Evolutionary conservation across 2,329 filamentous ascomycete genomes (phyloP).

Genomic region (Aulographum hederae): DNA sequence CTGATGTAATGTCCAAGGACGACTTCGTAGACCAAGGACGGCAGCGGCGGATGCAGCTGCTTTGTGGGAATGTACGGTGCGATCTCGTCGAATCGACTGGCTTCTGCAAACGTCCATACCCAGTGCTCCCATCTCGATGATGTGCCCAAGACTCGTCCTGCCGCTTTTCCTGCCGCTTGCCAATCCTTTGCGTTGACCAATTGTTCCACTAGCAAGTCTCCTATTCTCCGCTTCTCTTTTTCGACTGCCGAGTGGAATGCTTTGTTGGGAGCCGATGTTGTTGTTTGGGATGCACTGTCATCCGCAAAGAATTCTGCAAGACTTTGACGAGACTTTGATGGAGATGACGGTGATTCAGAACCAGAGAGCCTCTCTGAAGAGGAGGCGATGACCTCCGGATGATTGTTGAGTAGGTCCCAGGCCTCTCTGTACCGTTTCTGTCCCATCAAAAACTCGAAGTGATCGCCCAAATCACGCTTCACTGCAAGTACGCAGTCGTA

Average conservation of each 20-base stretch:
- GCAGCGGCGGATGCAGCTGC: constrained; percentile 60
- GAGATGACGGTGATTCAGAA: constrained; percentile 22
- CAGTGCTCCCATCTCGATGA: constrained; percentile 84
- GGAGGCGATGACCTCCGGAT: constrained; percentile 48
- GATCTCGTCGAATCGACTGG: constrained; percentile 78
- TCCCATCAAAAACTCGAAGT: constrained; percentile 70
- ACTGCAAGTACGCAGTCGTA: constrained; percentile 93
- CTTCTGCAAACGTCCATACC: constrained; percentile 81
- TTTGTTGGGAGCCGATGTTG: constrained; percentile 39
- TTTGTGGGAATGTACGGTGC: constrained; percentile 63
- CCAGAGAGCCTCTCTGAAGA: constrained; percentile 16
- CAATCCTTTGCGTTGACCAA: constrained; percentile 60
- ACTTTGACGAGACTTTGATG: constrained; percentile 22
- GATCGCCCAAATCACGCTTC: constrained; percentile 70
- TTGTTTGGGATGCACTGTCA: constrained; percentile 41
- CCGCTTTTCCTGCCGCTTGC: constrained; percentile 59
- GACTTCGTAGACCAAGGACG: constrained; percentile 71
- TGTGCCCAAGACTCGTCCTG: constrained; percentile 64
- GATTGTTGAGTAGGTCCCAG: constrained; percentile 76
- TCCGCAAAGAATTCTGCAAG: constrained; percentile 56
- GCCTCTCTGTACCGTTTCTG: constrained; percentile 66
- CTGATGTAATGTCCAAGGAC: constrained; percentile 79
- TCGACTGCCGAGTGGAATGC: constrained; percentile 48
- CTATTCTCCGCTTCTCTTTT: constrained; percentile 77
- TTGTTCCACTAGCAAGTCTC: constrained; percentile 84